A percentile compares a stretch with the other conserved stretches of the same genome.
phyloP scores from a whole-genome alignment of 2,329 filamentous ascomycete genomes.

The Microcyclospora tardicrescens region DNA sequence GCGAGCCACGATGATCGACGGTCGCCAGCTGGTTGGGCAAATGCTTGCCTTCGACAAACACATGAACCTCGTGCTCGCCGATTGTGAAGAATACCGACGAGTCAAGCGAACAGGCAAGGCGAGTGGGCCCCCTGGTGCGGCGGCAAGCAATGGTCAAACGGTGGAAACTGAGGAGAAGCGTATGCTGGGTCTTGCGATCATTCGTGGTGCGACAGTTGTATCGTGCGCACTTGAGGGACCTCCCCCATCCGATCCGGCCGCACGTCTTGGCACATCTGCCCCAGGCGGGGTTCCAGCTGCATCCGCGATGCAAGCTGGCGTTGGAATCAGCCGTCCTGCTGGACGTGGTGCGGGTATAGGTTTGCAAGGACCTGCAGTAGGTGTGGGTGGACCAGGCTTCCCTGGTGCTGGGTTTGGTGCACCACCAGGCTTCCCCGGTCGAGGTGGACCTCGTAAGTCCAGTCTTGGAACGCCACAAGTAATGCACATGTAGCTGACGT shows the following conservation, averaged over 20 bases:
- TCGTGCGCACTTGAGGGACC: constrained; percentile 92
- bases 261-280: constrained; percentile 68
- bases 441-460: constrained; percentile 25
- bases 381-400: constrained; percentile 68
- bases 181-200: constrained; percentile 86
- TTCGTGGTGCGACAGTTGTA: constrained; percentile 88
- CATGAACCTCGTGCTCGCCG: constrained; percentile 97
- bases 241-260: constrained; percentile 83
- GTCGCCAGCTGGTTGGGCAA: constrained; percentile 90
- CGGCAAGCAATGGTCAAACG: constrained; percentile 34
- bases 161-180: constrained; percentile 93
- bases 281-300: constrained; percentile 47
- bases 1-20: constrained; percentile 90
- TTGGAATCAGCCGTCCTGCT: constrained; percentile 81
- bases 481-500: background rate
- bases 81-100: constrained; percentile 94
- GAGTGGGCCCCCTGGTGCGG: constrained; percentile 50
- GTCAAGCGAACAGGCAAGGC: constrained; percentile 76
- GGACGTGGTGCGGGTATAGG: constrained; percentile 68
- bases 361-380: constrained; percentile 76
- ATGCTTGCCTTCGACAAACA: constrained; percentile 99
- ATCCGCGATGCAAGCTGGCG: constrained; percentile 64
- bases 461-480: background rate
- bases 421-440: constrained; percentile 24
- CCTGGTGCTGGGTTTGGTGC: constrained; percentile 29